Conservation (phyloP, 805 yeast species). For the Ogataea zsoltii region DNA sequence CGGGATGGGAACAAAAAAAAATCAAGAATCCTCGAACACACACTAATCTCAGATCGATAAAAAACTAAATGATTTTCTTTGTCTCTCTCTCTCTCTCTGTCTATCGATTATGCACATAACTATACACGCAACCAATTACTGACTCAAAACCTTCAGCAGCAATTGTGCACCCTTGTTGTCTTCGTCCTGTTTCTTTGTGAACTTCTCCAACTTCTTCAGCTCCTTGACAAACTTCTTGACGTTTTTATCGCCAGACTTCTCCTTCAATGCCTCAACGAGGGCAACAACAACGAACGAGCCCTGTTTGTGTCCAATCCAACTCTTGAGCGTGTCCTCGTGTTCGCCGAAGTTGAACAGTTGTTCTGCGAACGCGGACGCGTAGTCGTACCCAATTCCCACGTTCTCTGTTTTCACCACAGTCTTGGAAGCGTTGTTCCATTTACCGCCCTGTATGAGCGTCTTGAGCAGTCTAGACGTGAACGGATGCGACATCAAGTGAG, state of each 20-base stretch:
- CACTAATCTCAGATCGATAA: too few relatives aligned
- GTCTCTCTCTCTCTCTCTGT: background rate
- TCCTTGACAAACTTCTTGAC: conserved; percentile 50
- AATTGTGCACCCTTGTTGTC: conserved; percentile 67
- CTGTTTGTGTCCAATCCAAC: conserved; percentile 65
- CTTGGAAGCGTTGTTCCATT: conserved; percentile 69
- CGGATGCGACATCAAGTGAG: conserved; percentile 69
- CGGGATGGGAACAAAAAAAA: background rate
- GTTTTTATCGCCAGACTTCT: conserved; percentile 38
- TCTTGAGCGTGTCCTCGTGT: conserved; percentile 47
- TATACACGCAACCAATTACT: background rate
- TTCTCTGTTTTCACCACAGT: conserved; percentile 43
- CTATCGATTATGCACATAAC: conserved; percentile 1
- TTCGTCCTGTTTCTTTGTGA: conserved; percentile 40
- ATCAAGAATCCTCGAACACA: too few relatives aligned
- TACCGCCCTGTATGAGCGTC: conserved; percentile 80
- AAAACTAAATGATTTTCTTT: too few relatives aligned
- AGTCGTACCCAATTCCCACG: conserved; percentile 55
- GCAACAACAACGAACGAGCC: conserved; percentile 85
- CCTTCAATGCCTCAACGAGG: conserved; percentile 63
- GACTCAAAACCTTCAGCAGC: conserved; percentile 38
- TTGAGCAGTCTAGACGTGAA: conserved; percentile 74
- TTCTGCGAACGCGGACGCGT: conserved; percentile 52
- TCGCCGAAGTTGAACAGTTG: conserved; percentile 51
- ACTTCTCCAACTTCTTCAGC: conserved; percentile 51